phyloP scores from a whole-genome alignment of 805 yeast genomes.

The Sungouiella blattae region DNA sequence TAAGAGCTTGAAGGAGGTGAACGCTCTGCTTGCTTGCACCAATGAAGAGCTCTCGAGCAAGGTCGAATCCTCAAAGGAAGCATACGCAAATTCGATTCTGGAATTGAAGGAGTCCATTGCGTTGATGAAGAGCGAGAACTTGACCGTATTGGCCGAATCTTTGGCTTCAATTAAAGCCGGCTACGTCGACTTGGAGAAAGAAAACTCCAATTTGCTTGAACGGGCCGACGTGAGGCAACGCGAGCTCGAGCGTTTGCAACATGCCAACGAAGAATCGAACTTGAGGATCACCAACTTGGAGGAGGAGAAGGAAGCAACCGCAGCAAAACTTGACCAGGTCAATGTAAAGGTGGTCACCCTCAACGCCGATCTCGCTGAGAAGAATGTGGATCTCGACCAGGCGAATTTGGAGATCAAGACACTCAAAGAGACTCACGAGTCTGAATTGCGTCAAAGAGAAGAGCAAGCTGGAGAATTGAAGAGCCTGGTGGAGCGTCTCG shows the following conservation, averaged over 20 bases:
- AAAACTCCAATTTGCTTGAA: too few relatives aligned
- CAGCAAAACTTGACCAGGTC: not conserved
- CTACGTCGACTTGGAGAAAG: not conserved
- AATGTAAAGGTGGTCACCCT: not conserved
- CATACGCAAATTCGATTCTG: not conserved
- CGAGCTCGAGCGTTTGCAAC: too few relatives aligned
- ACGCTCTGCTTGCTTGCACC: not conserved
- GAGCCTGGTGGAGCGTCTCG: too few relatives aligned
- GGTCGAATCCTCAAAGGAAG: not conserved
- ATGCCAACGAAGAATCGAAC: too few relatives aligned
- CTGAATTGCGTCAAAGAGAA: too few relatives aligned
- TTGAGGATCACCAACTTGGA: not conserved
- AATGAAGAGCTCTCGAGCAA: not conserved
- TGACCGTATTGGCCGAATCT: not conserved
- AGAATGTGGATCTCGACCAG: too few relatives aligned
- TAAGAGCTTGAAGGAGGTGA: constrained; percentile 1
- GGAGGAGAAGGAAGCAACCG: too few relatives aligned
- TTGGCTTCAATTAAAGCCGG: not conserved
- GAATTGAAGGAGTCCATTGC: not conserved
- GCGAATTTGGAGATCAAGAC: too few relatives aligned
- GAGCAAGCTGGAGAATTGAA: too few relatives aligned
- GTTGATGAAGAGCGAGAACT: not conserved
- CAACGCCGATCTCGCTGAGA: too few relatives aligned
- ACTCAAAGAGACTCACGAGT: too few relatives aligned
- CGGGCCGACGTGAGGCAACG: too few relatives aligned